Evolutionary conservation across 1,284 basidiomycete species (phyloP), one percentile per base, ranked within the genome.

Genomic region (Earliella scabrosa): DNA sequence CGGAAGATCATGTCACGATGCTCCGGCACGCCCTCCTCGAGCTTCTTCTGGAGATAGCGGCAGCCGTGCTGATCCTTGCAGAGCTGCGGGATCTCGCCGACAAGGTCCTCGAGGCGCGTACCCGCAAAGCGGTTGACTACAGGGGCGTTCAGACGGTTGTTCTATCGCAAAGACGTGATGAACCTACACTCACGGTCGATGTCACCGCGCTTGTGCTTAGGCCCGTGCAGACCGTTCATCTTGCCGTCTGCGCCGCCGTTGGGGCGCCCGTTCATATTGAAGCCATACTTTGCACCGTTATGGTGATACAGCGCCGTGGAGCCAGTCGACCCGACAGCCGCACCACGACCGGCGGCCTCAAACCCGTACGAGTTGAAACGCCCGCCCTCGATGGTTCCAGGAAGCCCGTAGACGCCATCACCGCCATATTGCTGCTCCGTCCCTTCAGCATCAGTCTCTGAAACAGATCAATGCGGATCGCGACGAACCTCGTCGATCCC

Each of bases 41-140:
- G 83, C 77, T 99, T 99, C 87, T 99, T 99, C 75, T 99, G 97
- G 54, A 99, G 78, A 72, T 98, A 99, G 35, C 97, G 88, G 72
- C 97, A 99, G 3, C 97, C 97, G 73, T 99, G 97, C 76, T 99
- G 97, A 73, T 99, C 97, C 75, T 98, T 98, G 85, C 96, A 98
- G 27, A 99, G 77, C 14, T 86, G 81, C 26, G 95, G 87, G 64
- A 99, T 96, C 74, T 98, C 94, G 60, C 97, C 97, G 65, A 92
- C 88, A 43, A 99, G 79, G 69, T 99, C 97, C 72, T 99, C 97
- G 52, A 99, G 82, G 48, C 95, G 89, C 41, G 95, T 97, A 26
- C 95, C 93, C 24, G 95, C 88, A 73, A 97, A 98, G 10, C 95
- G 88, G 76, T 98, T 98, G 74, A 96, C 93, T 93, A 58, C 20